phyloP scores from a whole-genome alignment of 2,329 filamentous ascomycete species.

The Albifimbria verrucaria region DNA sequence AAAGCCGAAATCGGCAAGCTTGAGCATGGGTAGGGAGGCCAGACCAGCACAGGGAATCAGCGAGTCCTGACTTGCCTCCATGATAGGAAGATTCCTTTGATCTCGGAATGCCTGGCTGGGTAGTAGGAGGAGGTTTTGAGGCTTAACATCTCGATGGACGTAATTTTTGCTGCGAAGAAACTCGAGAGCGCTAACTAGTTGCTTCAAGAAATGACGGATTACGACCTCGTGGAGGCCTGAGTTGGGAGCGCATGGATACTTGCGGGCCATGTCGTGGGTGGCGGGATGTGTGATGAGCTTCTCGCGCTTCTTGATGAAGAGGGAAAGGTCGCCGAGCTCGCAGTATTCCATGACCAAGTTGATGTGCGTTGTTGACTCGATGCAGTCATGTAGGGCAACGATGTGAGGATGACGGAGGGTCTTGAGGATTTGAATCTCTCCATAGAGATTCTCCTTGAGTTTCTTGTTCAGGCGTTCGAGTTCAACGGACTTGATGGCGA shows the following conservation, averaged over 20 bases:
- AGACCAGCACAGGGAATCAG: conserved; percentile 79
- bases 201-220: conserved; percentile 92
- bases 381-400: conserved; percentile 90
- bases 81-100: conserved; percentile 54
- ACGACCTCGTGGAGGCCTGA: conserved; percentile 97
- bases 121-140: conserved; percentile 89
- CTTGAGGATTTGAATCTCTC: conserved; percentile 94
- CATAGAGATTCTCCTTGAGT: conserved; percentile 91
- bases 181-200: conserved; percentile 85
- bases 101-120: conserved; percentile 72
- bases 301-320: conserved; percentile 94
- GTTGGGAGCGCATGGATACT: conserved; percentile 79
- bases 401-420: conserved; percentile 94
- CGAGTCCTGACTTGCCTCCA: conserved; percentile 74
- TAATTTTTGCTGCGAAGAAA: conserved; percentile 83
- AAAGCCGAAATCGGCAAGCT: conserved; percentile 98
- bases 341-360: conserved; percentile 99
- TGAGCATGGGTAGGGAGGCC: conserved; percentile 86
- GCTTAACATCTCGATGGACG: conserved; percentile 96
- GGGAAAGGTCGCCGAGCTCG: conserved; percentile 86
- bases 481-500: conserved; percentile 96
- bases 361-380: conserved; percentile 83
- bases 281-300: conserved; percentile 75
- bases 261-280: conserved; percentile 85
- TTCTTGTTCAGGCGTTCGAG: conserved; percentile 89